Evolutionary conservation across 2,329 filamentous ascomycete species (phyloP).

Genomic region (Apiospora malaysiana): DNA sequence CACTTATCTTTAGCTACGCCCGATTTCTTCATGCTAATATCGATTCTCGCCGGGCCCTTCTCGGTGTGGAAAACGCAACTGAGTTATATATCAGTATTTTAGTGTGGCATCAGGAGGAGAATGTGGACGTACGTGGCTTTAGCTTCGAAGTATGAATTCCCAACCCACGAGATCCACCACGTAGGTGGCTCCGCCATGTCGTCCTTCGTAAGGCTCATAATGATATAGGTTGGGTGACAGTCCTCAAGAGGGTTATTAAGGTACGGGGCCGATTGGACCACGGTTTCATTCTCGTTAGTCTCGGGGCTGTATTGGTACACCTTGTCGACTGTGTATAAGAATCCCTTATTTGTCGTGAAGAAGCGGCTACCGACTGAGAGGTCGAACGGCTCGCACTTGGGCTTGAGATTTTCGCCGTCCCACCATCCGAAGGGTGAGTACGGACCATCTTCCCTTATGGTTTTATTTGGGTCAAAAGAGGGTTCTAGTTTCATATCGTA

Average conservation of each 20-base stretch:
- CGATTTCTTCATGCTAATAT: constrained; percentile 4
- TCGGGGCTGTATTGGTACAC: too few species aligned
- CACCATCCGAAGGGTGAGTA: too few species aligned
- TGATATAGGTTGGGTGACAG: not conserved
- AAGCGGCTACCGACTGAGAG: too few species aligned
- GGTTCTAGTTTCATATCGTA: too few species aligned
- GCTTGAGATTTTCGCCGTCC: too few species aligned
- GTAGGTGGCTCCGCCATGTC: constrained; percentile 6
- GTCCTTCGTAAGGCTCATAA: not conserved
- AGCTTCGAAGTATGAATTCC: constrained; percentile 1
- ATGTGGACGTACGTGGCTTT: not conserved
- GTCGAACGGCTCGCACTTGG: too few species aligned
- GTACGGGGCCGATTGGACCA: too few species aligned
- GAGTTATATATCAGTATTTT: not conserved
- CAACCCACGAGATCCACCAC: not conserved
- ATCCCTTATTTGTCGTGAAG: too few species aligned
- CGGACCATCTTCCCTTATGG: too few species aligned
- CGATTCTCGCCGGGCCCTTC: not conserved
- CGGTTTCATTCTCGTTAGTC: too few species aligned
- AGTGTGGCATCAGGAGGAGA: not conserved
- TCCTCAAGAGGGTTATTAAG: not conserved
- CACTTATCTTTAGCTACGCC: not conserved
- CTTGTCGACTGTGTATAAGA: too few species aligned
- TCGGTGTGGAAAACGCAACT: not conserved
- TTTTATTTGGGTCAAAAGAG: too few species aligned